phyloP scores from a whole-genome alignment of 495 filamentous ascomycete genomes.

The Sabuloglossum arenarium region DNA sequence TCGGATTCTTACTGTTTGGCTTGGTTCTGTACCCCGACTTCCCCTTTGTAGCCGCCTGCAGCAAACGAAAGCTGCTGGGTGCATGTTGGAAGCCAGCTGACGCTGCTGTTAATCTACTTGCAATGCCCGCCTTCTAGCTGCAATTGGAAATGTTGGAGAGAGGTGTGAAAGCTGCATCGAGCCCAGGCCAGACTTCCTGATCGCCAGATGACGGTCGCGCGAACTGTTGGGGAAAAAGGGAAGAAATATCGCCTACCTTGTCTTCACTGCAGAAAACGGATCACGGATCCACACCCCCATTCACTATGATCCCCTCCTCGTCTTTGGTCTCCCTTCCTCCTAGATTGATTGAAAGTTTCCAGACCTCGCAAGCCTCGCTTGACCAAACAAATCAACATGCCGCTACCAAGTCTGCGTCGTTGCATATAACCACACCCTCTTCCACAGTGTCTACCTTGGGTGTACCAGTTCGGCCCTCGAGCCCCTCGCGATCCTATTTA shows the following conservation, averaged over 20 bases:
- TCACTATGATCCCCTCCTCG: background rate
- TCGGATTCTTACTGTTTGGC: background rate
- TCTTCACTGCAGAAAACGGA: background rate
- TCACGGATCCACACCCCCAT: background rate
- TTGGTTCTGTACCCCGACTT: background rate
- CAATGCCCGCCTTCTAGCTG: background rate
- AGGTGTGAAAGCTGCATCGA: background rate
- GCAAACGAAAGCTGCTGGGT: background rate
- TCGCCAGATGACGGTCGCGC: background rate
- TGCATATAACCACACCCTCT: background rate
- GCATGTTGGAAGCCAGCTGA: background rate
- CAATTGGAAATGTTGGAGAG: background rate
- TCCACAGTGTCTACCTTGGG: background rate
- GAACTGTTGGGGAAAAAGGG: background rate
- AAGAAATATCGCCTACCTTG: background rate
- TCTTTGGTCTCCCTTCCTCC: background rate
- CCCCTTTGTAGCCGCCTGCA: background rate
- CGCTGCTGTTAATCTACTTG: background rate
- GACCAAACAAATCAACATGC: background rate
- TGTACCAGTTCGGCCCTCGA: background rate
- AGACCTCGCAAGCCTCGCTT: background rate
- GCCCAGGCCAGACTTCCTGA: background rate
- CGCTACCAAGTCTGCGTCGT: background rate
- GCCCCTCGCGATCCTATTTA: background rate
- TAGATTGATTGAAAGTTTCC: background rate